Conservation (phyloP, 2,329 filamentous ascomycete genomes). For the Penicillium concentricum region DNA sequence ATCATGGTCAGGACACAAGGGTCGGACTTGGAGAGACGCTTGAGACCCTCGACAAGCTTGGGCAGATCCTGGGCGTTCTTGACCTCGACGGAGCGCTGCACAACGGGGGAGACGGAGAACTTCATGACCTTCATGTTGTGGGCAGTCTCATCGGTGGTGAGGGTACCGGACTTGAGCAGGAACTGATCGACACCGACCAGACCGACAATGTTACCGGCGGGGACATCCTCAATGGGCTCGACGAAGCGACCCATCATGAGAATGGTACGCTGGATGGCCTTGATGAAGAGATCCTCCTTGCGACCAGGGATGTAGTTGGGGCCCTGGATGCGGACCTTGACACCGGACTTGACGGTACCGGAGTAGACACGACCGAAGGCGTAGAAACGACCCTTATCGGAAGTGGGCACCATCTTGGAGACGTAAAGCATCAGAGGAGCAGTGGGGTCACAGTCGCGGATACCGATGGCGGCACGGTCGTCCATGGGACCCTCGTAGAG, state of each 20-base stretch:
- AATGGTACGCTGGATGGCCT: constrained; percentile 98
- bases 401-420: constrained; percentile 99
- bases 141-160: constrained; percentile 93
- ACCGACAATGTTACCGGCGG: constrained; percentile 99
- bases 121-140: constrained; percentile 99
- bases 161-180: constrained; percentile 99
- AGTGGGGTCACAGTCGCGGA: constrained; percentile 98
- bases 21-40: constrained; percentile 99
- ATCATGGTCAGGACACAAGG: constrained; percentile 93
- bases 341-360: constrained; percentile 93
- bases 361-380: constrained; percentile 99
- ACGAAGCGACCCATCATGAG: constrained; percentile 99
- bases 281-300: constrained; percentile 99
- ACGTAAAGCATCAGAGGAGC: constrained; percentile 99
- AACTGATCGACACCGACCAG: constrained; percentile 99
- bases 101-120: constrained; percentile 99
- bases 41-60: constrained; percentile 99
- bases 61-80: constrained; percentile 99
- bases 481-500: constrained; percentile 97
- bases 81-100: constrained; percentile 97
- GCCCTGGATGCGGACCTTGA: constrained; percentile 99
- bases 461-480: constrained; percentile 89
- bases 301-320: constrained; percentile 97
- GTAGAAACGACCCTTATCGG: constrained; percentile 99
- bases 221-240: constrained; percentile 98